Base-by-base conservation (phyloP, 768 basidiomycete species). In the Boletus rubroflammeus region DNA sequence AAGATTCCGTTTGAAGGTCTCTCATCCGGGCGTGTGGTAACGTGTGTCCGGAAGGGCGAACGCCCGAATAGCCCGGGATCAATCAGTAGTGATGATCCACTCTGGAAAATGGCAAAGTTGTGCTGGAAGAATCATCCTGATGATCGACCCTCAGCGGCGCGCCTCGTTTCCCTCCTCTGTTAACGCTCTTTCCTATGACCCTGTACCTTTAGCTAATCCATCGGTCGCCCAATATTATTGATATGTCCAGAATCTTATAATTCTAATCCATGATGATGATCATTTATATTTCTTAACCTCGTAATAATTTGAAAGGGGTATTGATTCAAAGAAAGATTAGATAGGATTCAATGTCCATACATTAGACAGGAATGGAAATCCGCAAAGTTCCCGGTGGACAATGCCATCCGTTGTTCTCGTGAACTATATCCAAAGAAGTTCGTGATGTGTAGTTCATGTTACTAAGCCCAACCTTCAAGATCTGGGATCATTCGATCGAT, bases 401-500 rank as follows among this genome's bases (percentile, higher is more conserved):
- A 23, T 28, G 25, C 32, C 40, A 50, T 23, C 25, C 48, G 17
- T 49, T 40, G 34, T 29, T 25, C 46, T 53, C 45, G 13, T 50
- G 39, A 47, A 40, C 15, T 31, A 47, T 46, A 45, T 47, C 57
- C 42, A 53, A 53, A 47, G 28, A n/a, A n/a, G 34, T 45, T 54
- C 54, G 19, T 51, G 45, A 44, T 23, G 29, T 26, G 46, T 42
- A 29, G 32, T 15, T 52, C 54, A 21, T 28, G 32, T 19, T 42
- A 48, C 26, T 34, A 23, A 10, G 19, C 29, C 26, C 32, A 32
- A 35, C 15, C 47, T 34, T 39, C 23, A 21, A 38, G 39, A 25
- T 25, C 4, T 25, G 2, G 1, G 3, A 58, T 76, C 66, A 92
- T 68, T 93, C 90, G 57, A 93, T 92, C 28, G 88, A 90, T 70